Conservation (phyloP, 495 filamentous ascomycete genomes). For the Penicillium desertorum region DNA sequence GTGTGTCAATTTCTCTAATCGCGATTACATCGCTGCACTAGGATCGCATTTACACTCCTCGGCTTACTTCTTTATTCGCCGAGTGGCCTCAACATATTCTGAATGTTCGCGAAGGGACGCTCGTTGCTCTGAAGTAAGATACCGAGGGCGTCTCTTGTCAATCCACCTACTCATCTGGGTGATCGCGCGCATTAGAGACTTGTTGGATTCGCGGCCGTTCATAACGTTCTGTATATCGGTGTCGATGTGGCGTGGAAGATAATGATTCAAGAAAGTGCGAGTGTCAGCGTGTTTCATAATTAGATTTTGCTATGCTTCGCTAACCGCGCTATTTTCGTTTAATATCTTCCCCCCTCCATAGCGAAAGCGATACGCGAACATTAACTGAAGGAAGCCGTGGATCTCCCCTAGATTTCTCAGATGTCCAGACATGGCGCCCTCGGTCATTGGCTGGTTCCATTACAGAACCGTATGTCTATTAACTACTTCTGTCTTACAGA, state of each 20-base stretch:
- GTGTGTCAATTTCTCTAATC: conserved; percentile 16
- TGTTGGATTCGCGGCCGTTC: conserved; percentile 29
- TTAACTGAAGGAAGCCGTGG: conserved; percentile 21
- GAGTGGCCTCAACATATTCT: conserved; percentile 12
- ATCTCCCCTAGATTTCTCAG: conserved; percentile 29
- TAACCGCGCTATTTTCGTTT: conserved; percentile 27
- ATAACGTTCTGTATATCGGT: conserved; percentile 27
- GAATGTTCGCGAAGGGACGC: conserved; percentile 30
- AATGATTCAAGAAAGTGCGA: conserved; percentile 38
- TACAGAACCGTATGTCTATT: conserved; percentile 11
- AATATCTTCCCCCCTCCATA: conserved; percentile 28
- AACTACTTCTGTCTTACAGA: conserved; percentile 22
- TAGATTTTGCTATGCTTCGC: conserved; percentile 41
- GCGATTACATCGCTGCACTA: conserved; percentile 6
- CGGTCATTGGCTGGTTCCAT: conserved; percentile 21
- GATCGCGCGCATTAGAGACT: conserved; percentile 30
- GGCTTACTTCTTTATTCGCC: conserved; percentile 8
- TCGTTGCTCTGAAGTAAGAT: conserved; percentile 28
- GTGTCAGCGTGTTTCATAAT: conserved; percentile 37
- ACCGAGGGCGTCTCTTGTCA: conserved; percentile 32
- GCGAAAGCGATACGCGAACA: conserved; percentile 24
- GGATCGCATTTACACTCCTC: conserved; percentile 10
- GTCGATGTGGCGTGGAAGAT: conserved; percentile 26
- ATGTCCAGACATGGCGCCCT: conserved; percentile 18
- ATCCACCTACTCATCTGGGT: conserved; percentile 40